These are phyloP conservation scores for Aspergillus wentii DNA, from an alignment of 495 filamentous ascomycete genomes.

Conservation along the genomic window DNA sequence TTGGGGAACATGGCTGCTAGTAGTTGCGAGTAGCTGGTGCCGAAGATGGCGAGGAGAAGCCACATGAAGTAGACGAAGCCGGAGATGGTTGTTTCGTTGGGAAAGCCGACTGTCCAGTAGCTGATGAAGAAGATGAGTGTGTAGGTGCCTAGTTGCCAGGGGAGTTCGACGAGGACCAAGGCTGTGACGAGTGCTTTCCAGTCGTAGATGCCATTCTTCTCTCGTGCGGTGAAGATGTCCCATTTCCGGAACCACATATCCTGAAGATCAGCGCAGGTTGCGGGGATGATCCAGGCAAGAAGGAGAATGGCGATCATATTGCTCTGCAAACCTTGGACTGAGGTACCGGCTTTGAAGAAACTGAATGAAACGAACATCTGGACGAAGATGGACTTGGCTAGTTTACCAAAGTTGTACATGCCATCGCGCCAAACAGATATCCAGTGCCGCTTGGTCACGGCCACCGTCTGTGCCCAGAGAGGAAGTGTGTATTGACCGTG, in stretches of 20 bases:
- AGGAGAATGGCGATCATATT: not conserved
- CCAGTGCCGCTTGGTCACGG: constrained; percentile 2
- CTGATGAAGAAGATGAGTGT: not conserved
- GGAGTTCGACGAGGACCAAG: constrained; percentile 1
- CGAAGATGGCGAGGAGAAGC: too few species aligned
- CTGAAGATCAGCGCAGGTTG: not conserved
- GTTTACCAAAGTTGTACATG: constrained; percentile 1
- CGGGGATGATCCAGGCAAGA: constrained; percentile 1
- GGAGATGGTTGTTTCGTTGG: not conserved
- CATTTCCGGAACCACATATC: constrained; percentile 2
- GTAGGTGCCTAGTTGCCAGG: not conserved
- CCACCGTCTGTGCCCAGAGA: not conserved
- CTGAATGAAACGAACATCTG: not conserved
- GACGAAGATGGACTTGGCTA: constrained; percentile 2
- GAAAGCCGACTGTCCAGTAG: constrained; percentile 3
- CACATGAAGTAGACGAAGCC: constrained; percentile 1
- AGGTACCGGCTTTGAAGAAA: not conserved
- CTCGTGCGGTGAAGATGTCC: constrained; percentile 2
- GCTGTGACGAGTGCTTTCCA: not conserved
- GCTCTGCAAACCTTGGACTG: not conserved
- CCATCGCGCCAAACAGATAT: constrained; percentile 1
- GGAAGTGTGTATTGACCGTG: too few species aligned
- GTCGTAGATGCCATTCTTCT: constrained; percentile 4
- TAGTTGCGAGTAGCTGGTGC: too few species aligned
- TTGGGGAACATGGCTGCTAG: constrained; percentile 1